A percentile compares a stretch with the other conserved stretches of the same genome.
Conservation (phyloP, 768 basidiomycete genomes). For the Mycena alexandri region DNA sequence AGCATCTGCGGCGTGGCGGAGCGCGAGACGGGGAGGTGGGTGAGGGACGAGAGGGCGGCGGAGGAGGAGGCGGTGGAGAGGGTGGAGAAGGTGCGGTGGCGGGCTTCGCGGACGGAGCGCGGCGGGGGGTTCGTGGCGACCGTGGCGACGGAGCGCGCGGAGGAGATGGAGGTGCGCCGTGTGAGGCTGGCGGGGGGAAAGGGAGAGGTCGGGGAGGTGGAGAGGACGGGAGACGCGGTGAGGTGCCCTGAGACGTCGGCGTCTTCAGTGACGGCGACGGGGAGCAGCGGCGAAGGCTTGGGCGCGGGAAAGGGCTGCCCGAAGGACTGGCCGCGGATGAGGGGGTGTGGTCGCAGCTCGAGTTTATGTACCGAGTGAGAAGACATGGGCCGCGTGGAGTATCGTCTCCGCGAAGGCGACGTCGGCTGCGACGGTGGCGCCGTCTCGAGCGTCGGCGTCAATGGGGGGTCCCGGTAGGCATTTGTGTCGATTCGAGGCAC, state of each 20-base stretch:
- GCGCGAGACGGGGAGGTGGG: conserved; percentile 65
- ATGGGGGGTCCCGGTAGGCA: background rate
- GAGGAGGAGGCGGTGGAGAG: conserved; percentile 67
- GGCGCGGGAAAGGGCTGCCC: conserved; percentile 61
- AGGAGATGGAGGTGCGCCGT: conserved; percentile 70
- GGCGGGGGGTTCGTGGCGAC: conserved; percentile 55
- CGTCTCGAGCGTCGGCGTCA: background rate
- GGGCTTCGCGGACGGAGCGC: conserved; percentile 51
- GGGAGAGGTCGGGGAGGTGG: conserved; percentile 55
- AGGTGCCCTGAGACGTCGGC: conserved; percentile 43
- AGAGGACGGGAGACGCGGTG: conserved; percentile 50
- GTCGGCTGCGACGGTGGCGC: background rate
- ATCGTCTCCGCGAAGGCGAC: conserved; percentile 33
- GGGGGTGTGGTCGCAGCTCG: conserved; percentile 75
- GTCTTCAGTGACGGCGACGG: conserved; percentile 71
- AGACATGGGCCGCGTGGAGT: conserved; percentile 41
- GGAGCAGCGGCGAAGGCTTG: conserved; percentile 67
- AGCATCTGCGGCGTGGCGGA: conserved; percentile 64
- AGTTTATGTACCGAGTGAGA: conserved; percentile 25
- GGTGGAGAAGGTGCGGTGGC: conserved; percentile 69
- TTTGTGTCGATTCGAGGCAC: background rate
- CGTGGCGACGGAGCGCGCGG: conserved; percentile 70
- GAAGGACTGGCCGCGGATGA: conserved; percentile 81
- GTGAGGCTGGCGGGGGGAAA: conserved; percentile 42
- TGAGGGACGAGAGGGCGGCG: conserved; percentile 68